Evolutionary conservation across 805 yeast genomes (phyloP), one percentile per base, ranked within the genome.

Genomic region (Blastobotrys peoriensis): DNA sequence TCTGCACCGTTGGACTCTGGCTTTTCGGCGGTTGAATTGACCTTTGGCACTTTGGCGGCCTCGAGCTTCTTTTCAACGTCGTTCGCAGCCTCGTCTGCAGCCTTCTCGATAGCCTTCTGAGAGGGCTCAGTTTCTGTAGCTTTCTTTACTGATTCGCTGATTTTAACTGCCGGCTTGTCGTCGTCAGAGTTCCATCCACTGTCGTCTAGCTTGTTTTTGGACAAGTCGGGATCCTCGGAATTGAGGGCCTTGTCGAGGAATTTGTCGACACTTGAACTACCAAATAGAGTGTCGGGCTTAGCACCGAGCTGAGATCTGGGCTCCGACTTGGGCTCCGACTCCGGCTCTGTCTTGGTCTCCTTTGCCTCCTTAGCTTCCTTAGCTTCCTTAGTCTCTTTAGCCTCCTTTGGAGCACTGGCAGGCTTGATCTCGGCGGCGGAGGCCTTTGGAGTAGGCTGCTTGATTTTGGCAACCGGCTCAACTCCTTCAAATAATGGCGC

Each of bases 401-500:
- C 38, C n/a, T 21, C 15, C 38, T 33, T 38, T 2, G 43, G 21
- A 8, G n/a, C 43, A 18, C 38, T 5, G 18, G 19, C 30, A 15
- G 39, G 41, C 40, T 45, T 37, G 5, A 36, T 23, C 33, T 36
- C 43, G 3, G 17, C 40, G n/a, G 33, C 20, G 33, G 46, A 30
- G n/a, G 47, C 38, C 41, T 43, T 46, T 28, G 43, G 35, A 8
- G 38, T 38, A 40, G 44, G 44, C 13, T 47, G 38, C 33, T 47
- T 18, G 42, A 55, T 48, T 33, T 50, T 43, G 5, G 55, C 44
- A 28, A 45, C 61, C 27, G 86, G 79, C 28, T 71, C 75, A 3
- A 76, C 61, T 18, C 95, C 95, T n/a, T 88, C 91, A 61, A 76
- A 91, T 15, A 89, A 54, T 8, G 84, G 77, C 60, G 75, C 82